Evolutionary conservation across 805 yeast species (phyloP), one percentile per base, ranked within the genome.

Genomic region (Pichia phayaonensis): DNA sequence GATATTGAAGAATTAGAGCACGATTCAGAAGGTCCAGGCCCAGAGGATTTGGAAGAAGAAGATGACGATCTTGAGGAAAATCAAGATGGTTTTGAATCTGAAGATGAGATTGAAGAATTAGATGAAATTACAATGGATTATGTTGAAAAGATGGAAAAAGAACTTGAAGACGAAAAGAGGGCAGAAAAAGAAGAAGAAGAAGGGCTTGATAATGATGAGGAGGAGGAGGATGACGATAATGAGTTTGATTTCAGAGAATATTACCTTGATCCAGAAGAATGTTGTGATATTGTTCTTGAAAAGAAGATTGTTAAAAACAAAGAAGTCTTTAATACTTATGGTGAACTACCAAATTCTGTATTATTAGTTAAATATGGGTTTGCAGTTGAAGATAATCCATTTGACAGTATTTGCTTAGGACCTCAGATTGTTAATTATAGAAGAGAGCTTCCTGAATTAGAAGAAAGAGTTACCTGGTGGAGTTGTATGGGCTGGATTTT

Each of bases 291-390:
- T 15, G 72, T 78, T 0, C 59, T 83, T 2, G 69, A 72, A 20
- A 63, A 61, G 15, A 61, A 66, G 1, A 77, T 86, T 0, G 46
- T 59, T 1, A 61, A 67, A 34, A 79, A 80, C 8, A 63, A 71
- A 13, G 97, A 92, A 60, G 60, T 92, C 15, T 86, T 82, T 71
- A 90, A 88, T 66, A 81, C 94, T 0, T 90, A 90, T 59, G 97
- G 97, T 0, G 84, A 81, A 26, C 71, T 84, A 40, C 67, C 83
- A 16, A 88, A 86, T 57, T 72, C 85, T 0, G 74, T 78, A 38
- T 67, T 90, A 40, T 64, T 90, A 15, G 79, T 90, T 15, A 75
- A 86, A 50, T 90, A 90, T 62, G 97, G 97, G 1, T 90, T 90
- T 62, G 77, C 83, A 11, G 70, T 76, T 38, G 68, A 72, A 46